Evolutionary conservation across 2,329 filamentous ascomycete genomes (phyloP).

Genomic region (Penicillium janthinellum): DNA sequence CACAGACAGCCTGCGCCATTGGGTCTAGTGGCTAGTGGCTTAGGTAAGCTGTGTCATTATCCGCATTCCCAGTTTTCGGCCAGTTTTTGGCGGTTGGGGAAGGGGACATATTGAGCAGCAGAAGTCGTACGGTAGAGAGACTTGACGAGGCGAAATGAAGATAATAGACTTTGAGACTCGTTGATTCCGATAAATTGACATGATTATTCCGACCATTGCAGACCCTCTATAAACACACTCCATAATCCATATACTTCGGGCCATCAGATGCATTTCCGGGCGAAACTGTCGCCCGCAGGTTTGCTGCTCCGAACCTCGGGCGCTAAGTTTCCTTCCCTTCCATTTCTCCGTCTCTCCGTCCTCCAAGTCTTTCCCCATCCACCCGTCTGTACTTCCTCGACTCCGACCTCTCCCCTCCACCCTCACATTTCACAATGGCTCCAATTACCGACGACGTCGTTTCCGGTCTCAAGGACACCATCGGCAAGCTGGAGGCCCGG

Average conservation of each 20-base stretch:
- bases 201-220: not conserved
- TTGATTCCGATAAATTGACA: not conserved
- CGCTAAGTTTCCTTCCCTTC: constrained; percentile 30
- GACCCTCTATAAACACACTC: not conserved
- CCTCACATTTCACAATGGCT: constrained; percentile 66
- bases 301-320: constrained; percentile 36
- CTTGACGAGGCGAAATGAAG: not conserved
- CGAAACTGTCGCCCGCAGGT: not conserved
- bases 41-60: constrained; percentile 16
- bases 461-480: constrained; percentile 79
- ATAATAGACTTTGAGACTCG: not conserved
- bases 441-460: constrained; percentile 79
- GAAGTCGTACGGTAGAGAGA: not conserved
- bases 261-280: not conserved
- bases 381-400: constrained; percentile 16
- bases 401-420: constrained; percentile 23
- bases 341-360: constrained; percentile 28
- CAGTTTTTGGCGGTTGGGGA: constrained; percentile 2
- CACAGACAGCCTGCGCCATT: constrained; percentile 16
- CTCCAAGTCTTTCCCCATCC: constrained; percentile 20
- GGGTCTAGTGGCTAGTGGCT: constrained; percentile 20
- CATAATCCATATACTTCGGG: not conserved
- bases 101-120: not conserved
- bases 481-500: constrained; percentile 80
- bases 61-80: not conserved